A percentile compares a stretch with the other conserved stretches of the same genome.
Conservation (phyloP, 73 alveolate species). For the Symbiodinium natans region DNA sequence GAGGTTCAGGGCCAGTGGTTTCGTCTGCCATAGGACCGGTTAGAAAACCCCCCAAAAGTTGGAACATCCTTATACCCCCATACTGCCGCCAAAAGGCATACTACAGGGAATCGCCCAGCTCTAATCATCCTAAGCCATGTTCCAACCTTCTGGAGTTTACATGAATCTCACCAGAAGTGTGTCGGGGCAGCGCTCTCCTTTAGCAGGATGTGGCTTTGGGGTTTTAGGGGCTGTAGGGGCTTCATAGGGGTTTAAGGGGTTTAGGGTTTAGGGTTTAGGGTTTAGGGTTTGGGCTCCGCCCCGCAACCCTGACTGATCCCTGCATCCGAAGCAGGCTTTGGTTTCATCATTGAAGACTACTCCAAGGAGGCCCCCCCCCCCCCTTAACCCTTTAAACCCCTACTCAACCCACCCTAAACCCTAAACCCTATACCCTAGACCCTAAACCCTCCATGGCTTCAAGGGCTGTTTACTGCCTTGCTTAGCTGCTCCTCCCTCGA, state of each 20-base stretch:
- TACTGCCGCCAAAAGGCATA: not conserved
- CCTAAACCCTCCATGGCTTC: no score
- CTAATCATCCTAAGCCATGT: not conserved
- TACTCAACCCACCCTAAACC: not conserved
- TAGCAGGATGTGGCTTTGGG: no score
- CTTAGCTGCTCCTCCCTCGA: not conserved
- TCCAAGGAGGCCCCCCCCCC: constrained; percentile 30
- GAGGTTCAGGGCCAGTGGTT: not conserved
- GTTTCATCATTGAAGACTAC: constrained; percentile 88
- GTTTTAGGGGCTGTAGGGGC: no score
- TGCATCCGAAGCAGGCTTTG: no score
- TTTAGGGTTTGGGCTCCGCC: no score
- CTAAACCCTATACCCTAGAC: no score
- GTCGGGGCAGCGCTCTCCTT: no score
- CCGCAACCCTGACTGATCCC: no score
- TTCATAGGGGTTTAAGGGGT: no score
- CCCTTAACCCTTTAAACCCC: not conserved
- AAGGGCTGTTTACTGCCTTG: not conserved
- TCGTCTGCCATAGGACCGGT: not conserved
- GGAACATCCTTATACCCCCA: not conserved
- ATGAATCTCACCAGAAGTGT: not conserved
- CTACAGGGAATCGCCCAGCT: not conserved
- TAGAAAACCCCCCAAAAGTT: not conserved
- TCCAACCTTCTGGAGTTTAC: not conserved
- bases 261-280: no score